phyloP scores from a whole-genome alignment of 2,329 filamentous ascomycete genomes.

The Exophiala dermatitidis region DNA sequence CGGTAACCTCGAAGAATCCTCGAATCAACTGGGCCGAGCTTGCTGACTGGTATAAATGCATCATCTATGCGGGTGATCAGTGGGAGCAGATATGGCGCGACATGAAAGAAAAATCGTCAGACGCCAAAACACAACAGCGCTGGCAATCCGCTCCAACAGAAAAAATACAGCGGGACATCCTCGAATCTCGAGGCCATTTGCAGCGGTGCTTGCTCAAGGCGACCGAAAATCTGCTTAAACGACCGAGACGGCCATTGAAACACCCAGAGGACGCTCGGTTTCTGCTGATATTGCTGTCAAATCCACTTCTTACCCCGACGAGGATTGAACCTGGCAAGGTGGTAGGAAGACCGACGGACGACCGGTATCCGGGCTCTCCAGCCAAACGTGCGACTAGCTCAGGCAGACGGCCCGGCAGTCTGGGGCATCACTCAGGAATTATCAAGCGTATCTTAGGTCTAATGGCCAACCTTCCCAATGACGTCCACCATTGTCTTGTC shows the following conservation, averaged over 20 bases:
- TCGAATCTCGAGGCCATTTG: constrained; percentile 60
- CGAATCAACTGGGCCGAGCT: constrained; percentile 69
- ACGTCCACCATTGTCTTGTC: constrained; percentile 69
- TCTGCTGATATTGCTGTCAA: constrained; percentile 68
- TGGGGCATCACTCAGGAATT: constrained; percentile 70
- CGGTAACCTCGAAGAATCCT: constrained; percentile 55
- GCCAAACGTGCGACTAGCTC: constrained; percentile 15
- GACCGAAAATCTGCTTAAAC: constrained; percentile 70
- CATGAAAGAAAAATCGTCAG: constrained; percentile 35
- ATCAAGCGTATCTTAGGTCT: constrained; percentile 79
- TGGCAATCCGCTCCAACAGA: constrained; percentile 38
- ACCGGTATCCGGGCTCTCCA: constrained; percentile 21
- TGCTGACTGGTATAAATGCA: constrained; percentile 64
- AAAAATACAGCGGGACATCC: constrained; percentile 41
- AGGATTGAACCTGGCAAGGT: constrained; percentile 21
- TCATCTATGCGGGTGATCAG: constrained; percentile 59
- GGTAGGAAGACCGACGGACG: constrained; percentile 5
- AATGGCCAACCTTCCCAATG: constrained; percentile 64
- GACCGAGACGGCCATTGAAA: constrained; percentile 63
- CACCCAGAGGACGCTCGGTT: constrained; percentile 67
- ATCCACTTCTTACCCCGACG: constrained; percentile 57
- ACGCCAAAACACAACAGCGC: constrained; percentile 22
- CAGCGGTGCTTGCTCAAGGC: constrained; percentile 67
- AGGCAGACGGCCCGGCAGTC: constrained; percentile 33
- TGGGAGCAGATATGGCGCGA: constrained; percentile 59